Evolutionary conservation across 73 alveolate genomes (phyloP).

Genomic region (Tetrahymena thermophila): DNA sequence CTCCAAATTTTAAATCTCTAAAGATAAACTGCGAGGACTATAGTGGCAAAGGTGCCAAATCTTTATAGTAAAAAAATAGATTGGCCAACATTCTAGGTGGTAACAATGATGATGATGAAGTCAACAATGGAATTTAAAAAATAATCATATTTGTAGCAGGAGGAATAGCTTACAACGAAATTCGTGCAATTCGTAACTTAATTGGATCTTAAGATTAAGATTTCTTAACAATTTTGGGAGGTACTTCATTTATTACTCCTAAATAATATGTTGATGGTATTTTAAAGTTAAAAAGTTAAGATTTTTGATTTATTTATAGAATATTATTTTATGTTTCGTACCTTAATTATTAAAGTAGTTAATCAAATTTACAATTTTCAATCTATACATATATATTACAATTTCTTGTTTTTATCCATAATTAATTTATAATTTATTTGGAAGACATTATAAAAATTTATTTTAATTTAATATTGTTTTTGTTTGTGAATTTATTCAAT

Average conservation of each 20-base stretch:
- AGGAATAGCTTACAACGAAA: slow-evolving; percentile 24
- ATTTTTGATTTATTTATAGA: background rate
- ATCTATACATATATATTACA: no score
- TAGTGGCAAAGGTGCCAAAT: slow-evolving; percentile 10
- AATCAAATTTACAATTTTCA: no score
- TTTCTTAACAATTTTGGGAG: background rate
- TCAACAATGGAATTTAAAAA: slow-evolving; percentile 3
- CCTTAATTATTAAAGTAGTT: no score
- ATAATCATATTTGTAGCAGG: slow-evolving; percentile 28
- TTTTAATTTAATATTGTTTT: no score
- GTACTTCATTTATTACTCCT: background rate
- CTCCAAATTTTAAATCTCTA: slow-evolving; percentile 8
- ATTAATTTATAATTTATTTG: no score
- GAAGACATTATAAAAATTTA: no score
- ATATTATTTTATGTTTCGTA: no score
- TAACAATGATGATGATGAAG: slow-evolving; percentile 31
- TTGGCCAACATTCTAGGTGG: background rate
- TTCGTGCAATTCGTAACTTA: background rate
- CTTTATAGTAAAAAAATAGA: background rate
- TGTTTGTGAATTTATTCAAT: no score
- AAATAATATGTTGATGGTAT: background rate
- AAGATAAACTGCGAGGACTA: slow-evolving; percentile 14
- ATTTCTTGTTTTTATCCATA: no score
- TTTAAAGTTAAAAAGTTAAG: background rate
- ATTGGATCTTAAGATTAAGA: background rate